Base-by-base conservation (phyloP, 768 basidiomycete species). In the Solioccasus polychromus region DNA sequence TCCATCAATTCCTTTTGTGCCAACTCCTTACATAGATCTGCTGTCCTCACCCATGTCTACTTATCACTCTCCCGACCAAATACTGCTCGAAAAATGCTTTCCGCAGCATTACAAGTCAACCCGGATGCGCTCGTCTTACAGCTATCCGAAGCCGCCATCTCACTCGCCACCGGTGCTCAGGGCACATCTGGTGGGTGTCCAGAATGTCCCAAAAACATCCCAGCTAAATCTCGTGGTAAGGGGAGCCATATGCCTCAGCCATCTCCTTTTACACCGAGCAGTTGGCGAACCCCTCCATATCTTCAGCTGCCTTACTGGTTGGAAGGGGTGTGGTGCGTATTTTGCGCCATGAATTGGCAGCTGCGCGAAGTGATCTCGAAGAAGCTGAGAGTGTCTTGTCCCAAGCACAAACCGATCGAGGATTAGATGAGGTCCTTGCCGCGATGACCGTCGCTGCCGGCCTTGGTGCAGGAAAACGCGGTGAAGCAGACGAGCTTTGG, bases 51-150 rank as follows among this genome's bases (percentile, higher is more conserved):
- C 11, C 90, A 95, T 60, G 80, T 95, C 40, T 89, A 92, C 61
- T 80, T 97, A 29, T 89, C 90, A n/a, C 89, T 94, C 46, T 79
- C 88, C 63, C 84, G 93, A 32, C 72, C 84, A 26, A 92, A 90
- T 69, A 78, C 93, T 30, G 93, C 93, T 22, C 87, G 83, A 67
- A 88, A 83, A 59, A 85, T 90, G 57, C 85, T 90, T 60, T 84
- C 88, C 25, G 77, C 82, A 19, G 88, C 90, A 20, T 87, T 92
- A 66, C 78, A 76, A 42, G 89, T 83, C 75, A 88, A 88, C 7
- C 92, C 93, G 61, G 93, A 96, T 62, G 87, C 92, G 58, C 78
- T 92, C 15, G 77, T 97, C 29, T 72, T 97, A 17, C 92, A 95
- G 61, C 78, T 85, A 52, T 91, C 93, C 48, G 93, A 97, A 70